These are phyloP conservation scores for Globisporangium irregulare DNA, from an alignment of 352 stramenopile species.

Conservation along the genomic window DNA sequence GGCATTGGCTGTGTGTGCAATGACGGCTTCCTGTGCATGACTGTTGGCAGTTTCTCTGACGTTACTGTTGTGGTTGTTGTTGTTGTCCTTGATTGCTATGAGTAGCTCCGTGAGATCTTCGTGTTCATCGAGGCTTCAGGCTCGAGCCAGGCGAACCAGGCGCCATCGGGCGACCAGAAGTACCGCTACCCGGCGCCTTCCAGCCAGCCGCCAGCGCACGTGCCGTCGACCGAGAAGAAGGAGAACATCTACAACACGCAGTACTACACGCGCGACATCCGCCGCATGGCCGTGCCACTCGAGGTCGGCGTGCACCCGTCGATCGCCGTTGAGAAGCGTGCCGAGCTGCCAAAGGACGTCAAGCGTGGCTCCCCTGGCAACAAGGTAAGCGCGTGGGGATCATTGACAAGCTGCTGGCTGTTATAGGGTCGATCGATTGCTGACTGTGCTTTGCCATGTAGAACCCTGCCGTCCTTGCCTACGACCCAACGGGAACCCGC, in stretches of 20 bases:
- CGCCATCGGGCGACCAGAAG: conserved; percentile 50
- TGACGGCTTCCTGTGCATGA: neutral
- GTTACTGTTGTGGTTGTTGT: neutral
- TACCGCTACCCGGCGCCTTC: conserved; percentile 80
- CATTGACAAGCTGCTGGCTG: neutral
- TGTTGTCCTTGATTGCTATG: neutral
- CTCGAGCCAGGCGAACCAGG: conserved; percentile 70
- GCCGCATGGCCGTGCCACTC: conserved; percentile 58
- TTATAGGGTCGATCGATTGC: neutral
- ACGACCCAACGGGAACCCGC: conserved; percentile 82
- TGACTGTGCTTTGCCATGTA: conserved; percentile 10
- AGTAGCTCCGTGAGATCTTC: conserved; percentile 75
- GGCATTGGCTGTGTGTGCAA: neutral
- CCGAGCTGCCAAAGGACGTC: conserved; percentile 60
- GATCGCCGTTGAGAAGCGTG: conserved; percentile 50
- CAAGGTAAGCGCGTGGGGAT: conserved; percentile 34
- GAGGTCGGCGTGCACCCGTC: conserved; percentile 77
- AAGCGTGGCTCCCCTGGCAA: conserved; percentile 76
- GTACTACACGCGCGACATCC: conserved; percentile 89
- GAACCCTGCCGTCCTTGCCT: conserved; percentile 82
- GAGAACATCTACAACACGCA: conserved; percentile 85
- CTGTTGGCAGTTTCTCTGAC: neutral
- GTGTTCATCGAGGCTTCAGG: conserved; percentile 80
- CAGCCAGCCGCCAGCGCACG: conserved; percentile 64
- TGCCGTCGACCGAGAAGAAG: conserved; percentile 70